Percentiles rank a stretch among this genome's conserved stretches.
phyloP scores from a whole-genome alignment of 2,329 filamentous ascomycete genomes.

The Phialocephala sp. region DNA sequence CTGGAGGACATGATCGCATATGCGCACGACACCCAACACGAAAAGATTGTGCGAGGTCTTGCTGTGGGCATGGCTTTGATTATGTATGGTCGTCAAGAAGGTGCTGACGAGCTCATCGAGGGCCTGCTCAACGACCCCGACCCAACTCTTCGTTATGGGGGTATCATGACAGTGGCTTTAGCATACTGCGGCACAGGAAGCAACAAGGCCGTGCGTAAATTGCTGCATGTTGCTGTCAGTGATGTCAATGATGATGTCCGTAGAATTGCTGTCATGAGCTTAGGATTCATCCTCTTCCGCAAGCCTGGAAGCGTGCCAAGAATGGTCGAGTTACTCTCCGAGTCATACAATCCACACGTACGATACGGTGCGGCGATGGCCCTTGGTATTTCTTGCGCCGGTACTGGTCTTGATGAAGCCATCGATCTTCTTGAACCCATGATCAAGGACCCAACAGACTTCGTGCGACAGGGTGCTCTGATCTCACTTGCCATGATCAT shows the following conservation, averaged over 20 bases:
- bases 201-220: constrained; percentile 97
- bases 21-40: constrained; percentile 95
- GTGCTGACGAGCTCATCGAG: constrained; percentile 92
- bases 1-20: constrained; percentile 98
- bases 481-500: constrained; percentile 97
- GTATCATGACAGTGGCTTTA: constrained; percentile 97
- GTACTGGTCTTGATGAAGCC: constrained; percentile 93
- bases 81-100: constrained; percentile 96
- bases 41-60: constrained; percentile 96
- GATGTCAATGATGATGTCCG: constrained; percentile 98
- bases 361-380: constrained; percentile 98
- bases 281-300: constrained; percentile 97
- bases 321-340: constrained; percentile 97
- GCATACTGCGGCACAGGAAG: constrained; percentile 97
- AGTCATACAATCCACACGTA: constrained; percentile 98
- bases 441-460: constrained; percentile 99
- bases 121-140: constrained; percentile 92
- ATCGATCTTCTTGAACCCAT: constrained; percentile 97
- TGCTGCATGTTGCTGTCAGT: constrained; percentile 94
- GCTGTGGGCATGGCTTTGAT: constrained; percentile 97
- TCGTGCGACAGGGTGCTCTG: constrained; percentile 93
- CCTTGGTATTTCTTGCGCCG: constrained; percentile 95
- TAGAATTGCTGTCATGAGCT: constrained; percentile 93
- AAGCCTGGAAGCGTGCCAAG: constrained; percentile 96
- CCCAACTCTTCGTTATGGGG: constrained; percentile 91